phyloP scores from a whole-genome alignment of 768 basidiomycete genomes.

The Mycena alexandri region DNA sequence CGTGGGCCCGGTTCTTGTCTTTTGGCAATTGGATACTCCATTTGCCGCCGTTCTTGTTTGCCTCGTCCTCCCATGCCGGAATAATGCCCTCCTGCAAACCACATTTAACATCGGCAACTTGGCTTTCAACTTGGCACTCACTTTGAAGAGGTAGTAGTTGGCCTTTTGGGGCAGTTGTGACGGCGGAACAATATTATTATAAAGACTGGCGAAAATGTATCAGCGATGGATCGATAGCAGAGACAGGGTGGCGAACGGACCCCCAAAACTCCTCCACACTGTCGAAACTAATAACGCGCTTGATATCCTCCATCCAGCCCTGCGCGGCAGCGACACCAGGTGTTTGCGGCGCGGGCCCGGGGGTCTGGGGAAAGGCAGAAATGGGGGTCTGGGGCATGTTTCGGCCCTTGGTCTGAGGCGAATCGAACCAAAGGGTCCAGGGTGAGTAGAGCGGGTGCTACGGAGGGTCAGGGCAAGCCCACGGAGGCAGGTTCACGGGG shows the following conservation, averaged over 20 bases:
- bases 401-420: slow-evolving; percentile 90
- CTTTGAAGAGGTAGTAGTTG: slow-evolving; percentile 99
- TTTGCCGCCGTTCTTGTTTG: slow-evolving; percentile 97
- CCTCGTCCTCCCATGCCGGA: slow-evolving; percentile 97
- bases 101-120: slow-evolving; percentile 23
- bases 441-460: slow-evolving; percentile 95
- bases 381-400: slow-evolving; percentile 89
- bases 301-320: slow-evolving; percentile 99
- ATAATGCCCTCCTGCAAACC: slow-evolving; percentile 87
- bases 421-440: slow-evolving; percentile 99
- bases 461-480: slow-evolving; percentile 8
- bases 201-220: slow-evolving; percentile 68
- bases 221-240: slow-evolving; percentile 21
- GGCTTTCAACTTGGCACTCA: slow-evolving; percentile 46
- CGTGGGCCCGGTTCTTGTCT: slow-evolving; percentile 87
- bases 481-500: slow-evolving; percentile 20
- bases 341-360: slow-evolving; percentile 68
- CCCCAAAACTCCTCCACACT: slow-evolving; percentile 99
- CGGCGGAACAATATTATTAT: slow-evolving; percentile 98
- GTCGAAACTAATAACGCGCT: slow-evolving; percentile 95
- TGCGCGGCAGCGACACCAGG: slow-evolving; percentile 80
- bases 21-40: slow-evolving; percentile 98
- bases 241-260: slow-evolving; percentile 57
- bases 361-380: slow-evolving; percentile 82
- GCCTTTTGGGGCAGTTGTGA: slow-evolving; percentile 94